phyloP scores from a whole-genome alignment of 1,139 yeast species.

The Zygotorulaspora mrakii region DNA sequence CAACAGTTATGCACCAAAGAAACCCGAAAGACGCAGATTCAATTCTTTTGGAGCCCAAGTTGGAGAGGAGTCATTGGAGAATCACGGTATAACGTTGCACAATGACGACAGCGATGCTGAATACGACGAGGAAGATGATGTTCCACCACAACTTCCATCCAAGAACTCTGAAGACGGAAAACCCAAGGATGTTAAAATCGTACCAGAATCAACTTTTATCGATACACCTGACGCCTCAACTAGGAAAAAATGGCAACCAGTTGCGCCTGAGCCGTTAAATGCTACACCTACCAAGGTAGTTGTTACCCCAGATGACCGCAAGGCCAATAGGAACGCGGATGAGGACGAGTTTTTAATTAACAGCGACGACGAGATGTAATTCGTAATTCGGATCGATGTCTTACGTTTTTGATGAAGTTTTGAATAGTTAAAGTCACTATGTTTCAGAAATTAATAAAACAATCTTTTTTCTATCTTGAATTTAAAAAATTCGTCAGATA shows the following conservation, averaged over 20 bases:
- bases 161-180: conserved; percentile 12
- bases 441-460: conserved; percentile 23
- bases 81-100: conserved; percentile 51
- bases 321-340: conserved; percentile 18
- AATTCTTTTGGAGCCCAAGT: conserved; percentile 36
- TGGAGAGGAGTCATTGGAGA: conserved; percentile 55
- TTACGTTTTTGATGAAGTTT: neutral
- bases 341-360: conserved; percentile 34
- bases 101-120: conserved; percentile 43
- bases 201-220: conserved; percentile 33
- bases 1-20: conserved; percentile 21
- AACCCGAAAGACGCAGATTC: conserved; percentile 37
- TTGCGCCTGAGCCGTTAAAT: conserved; percentile 28
- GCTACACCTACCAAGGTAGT: conserved; percentile 30
- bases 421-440: neutral
- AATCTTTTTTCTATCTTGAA: conserved; percentile 9
- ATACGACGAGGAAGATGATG: conserved; percentile 31
- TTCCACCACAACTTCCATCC: conserved; percentile 42
- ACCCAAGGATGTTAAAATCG: conserved; percentile 21
- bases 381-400: neutral
- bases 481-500: conserved; percentile 31
- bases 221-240: conserved; percentile 33
- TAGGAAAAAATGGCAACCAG: conserved; percentile 29
- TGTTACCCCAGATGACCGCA: conserved; percentile 13
- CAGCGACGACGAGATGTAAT: conserved; percentile 32